Evolutionary conservation across 805 yeast genomes (phyloP).

Genomic region (Limtongozyma cylindracea): DNA sequence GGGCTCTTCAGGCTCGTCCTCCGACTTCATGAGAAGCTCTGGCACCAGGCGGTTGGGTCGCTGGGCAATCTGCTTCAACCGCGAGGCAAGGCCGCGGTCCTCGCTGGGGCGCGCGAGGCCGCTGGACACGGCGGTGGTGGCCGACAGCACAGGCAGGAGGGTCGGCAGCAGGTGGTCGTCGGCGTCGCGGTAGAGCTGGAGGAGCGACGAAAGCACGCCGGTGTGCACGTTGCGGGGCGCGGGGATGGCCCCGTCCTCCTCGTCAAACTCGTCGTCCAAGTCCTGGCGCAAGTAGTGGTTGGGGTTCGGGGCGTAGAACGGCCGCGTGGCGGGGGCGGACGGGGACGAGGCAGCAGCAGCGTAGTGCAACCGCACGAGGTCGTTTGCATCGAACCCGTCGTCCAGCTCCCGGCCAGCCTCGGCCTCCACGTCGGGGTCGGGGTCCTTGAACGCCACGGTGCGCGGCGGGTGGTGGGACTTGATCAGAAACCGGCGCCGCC

Average conservation of each 20-base stretch:
- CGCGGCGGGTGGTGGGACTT: constrained; percentile 1
- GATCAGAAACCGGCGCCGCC: no score
- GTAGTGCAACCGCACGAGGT: constrained; percentile 22
- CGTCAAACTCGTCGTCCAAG: constrained; percentile 8
- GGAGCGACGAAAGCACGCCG: constrained; percentile 63
- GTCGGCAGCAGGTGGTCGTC: constrained; percentile 7
- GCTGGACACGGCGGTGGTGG: no score
- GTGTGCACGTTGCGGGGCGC: constrained; percentile 47
- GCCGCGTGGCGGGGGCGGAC: no score
- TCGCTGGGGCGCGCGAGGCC: no score
- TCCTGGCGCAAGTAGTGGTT: no score
- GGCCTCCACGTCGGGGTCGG: neutral
- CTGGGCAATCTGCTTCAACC: constrained; percentile 1
- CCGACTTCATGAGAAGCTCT: constrained; percentile 8
- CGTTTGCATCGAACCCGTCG: constrained; percentile 10
- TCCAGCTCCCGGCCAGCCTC: neutral
- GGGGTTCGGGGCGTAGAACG: no score
- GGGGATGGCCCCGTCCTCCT: constrained; percentile 19
- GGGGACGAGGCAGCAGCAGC: no score
- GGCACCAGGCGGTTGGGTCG: constrained; percentile 1
- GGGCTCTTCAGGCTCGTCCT: constrained; percentile 17
- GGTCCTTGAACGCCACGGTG: neutral
- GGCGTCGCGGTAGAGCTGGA: constrained; percentile 38
- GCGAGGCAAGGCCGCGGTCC: constrained; percentile 1
- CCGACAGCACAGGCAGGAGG: no score